A percentile compares a stretch with the other conserved stretches of the same genome.
phyloP scores from a whole-genome alignment of 2,329 filamentous ascomycete genomes.

The Trichoderma atrobrunneum region DNA sequence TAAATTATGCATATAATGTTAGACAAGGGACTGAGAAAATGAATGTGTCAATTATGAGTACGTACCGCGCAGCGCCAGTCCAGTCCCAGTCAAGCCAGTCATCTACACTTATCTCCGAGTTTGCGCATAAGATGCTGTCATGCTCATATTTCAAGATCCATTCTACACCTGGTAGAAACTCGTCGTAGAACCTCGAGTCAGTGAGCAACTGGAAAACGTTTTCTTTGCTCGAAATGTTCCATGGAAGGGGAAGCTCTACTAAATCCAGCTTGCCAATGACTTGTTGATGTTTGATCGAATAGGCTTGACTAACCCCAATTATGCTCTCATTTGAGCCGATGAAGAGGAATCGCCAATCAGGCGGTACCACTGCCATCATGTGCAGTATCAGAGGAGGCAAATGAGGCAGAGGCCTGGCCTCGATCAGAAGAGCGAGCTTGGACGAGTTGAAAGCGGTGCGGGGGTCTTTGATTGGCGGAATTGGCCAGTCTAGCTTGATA shows the following conservation, averaged over 20 bases:
- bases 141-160: slow-evolving; percentile 55
- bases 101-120: slow-evolving; percentile 49
- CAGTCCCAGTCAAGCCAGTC: slow-evolving; percentile 55
- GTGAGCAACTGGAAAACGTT: slow-evolving; percentile 49
- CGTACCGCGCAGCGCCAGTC: slow-evolving; percentile 50
- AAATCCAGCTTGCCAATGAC: slow-evolving; percentile 52
- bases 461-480: slow-evolving; percentile 29
- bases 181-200: slow-evolving; percentile 51
- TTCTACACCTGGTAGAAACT: slow-evolving; percentile 49
- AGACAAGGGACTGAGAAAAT: not conserved
- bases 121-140: slow-evolving; percentile 56
- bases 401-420: slow-evolving; percentile 48
- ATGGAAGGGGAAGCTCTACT: slow-evolving; percentile 46
- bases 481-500: slow-evolving; percentile 41
- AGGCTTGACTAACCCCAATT: slow-evolving; percentile 43
- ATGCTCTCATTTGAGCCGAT: slow-evolving; percentile 52
- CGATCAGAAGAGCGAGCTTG: slow-evolving; percentile 57
- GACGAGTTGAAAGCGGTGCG: slow-evolving; percentile 43
- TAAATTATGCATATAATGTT: not conserved
- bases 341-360: slow-evolving; percentile 57
- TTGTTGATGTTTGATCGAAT: slow-evolving; percentile 48
- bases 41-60: not conserved
- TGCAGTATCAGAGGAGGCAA: slow-evolving; percentile 54
- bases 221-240: slow-evolving; percentile 47
- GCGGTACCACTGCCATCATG: slow-evolving; percentile 54